Conservation (phyloP, 345 rosid genomes). For the Eucalyptus rudis region DNA sequence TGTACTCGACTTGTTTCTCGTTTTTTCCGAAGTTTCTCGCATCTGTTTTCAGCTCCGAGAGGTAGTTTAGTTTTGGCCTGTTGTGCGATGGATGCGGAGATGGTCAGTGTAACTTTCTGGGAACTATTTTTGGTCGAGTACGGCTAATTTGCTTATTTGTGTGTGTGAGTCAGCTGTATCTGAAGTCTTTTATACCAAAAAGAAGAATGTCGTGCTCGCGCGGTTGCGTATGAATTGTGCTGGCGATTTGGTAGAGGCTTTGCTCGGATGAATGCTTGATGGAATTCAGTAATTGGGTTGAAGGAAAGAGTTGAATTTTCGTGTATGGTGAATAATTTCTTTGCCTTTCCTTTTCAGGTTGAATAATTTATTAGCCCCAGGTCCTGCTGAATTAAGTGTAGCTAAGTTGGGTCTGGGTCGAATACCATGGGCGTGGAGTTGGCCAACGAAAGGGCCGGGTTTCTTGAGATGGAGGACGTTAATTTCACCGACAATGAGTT, state of each 20-base stretch:
- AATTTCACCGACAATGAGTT: neutral
- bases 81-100: neutral
- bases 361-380: neutral
- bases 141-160: neutral
- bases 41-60: neutral
- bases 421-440: slow-evolving; percentile 5
- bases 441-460: neutral
- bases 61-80: neutral
- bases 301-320: neutral
- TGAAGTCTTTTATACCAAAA: neutral
- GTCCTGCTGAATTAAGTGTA: neutral
- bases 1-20: neutral
- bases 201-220: neutral
- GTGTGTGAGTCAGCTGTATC: neutral
- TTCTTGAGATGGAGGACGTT: neutral
- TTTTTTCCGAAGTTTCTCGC: neutral
- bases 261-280: neutral
- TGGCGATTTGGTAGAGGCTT: neutral
- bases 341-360: neutral
- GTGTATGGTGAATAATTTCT: neutral
- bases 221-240: neutral
- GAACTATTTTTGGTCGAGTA: neutral
- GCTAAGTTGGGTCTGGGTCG: neutral
- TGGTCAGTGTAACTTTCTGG: neutral
- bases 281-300: neutral